Base-by-base conservation (phyloP, 768 basidiomycete genomes). In the Butyriboletus loyo region DNA sequence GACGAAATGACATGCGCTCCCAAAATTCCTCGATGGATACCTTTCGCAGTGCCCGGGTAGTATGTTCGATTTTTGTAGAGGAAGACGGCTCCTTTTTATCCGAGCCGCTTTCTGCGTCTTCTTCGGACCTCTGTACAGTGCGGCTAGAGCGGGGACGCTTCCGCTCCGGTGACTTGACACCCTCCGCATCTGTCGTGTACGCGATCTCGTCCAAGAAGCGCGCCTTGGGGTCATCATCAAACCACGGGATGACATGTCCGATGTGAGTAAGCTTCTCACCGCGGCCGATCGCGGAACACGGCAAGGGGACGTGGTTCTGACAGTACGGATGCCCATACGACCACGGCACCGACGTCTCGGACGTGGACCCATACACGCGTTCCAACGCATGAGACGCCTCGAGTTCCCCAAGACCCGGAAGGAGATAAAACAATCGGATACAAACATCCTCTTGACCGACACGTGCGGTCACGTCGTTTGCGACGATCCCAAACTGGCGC, bases 181-280 rank as follows among this genome's bases (percentile, higher is more conserved):
- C 77, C 39, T 80, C 80, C 49, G 73, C 81, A 43, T 83, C 80
- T 43, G 79, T 82, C 8, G 81, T 89, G 57, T 81, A 85, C 37
- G 87, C 90, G 47, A 98, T 83, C 70, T 97, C 94, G 67, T 91
- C 89, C 66, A 99, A 71, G 68, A 98, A 98, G 17, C 97, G 82
- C 50, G 89, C 84, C 70, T 98, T 98, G 7, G 97, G 95, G 68
- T 97, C 94, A 63, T 99, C 97, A n/a, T 93, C 89, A 65, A 98
- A 92, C 50, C 82, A 86, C 2, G 97, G 97, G 21, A 99, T 86
- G 46, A 81, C 80, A 49, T 84, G 78, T 1, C 89, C 92, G 28
- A 95, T 73, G 68, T 57, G 59, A 47, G 37, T 56, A 60, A 10
- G 11, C 43, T 49, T 45, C 44, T 72, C 70, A 1, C 66, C 57